phyloP scores from a whole-genome alignment of 371 early-diverging fungal species.

The Mortierella sp. region DNA sequence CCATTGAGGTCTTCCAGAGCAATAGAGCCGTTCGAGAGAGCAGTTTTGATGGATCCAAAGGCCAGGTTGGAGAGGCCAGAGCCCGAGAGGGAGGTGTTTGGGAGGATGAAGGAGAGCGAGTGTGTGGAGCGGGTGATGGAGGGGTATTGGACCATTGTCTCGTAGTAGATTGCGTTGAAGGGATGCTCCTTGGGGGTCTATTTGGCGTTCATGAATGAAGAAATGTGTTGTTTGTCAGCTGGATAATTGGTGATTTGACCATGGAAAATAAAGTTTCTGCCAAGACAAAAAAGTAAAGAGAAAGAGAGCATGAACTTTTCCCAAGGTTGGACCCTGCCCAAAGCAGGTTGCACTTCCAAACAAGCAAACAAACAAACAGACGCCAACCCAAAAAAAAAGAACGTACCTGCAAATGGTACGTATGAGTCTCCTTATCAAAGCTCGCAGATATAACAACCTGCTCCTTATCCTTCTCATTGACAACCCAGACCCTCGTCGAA shows the following conservation, averaged over 20 bases:
- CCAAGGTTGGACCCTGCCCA: too few species aligned
- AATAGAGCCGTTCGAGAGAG: slow-evolving; percentile 34
- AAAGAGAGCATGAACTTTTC: too few species aligned
- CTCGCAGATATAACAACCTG: slow-evolving; percentile 24
- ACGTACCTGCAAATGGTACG: slow-evolving; percentile 35
- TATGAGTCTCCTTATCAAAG: slow-evolving; percentile 23
- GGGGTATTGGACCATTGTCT: slow-evolving; percentile 41
- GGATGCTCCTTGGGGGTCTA: slow-evolving; percentile 15
- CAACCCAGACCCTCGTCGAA: slow-evolving; percentile 49
- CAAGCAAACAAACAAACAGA: not conserved
- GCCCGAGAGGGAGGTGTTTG: slow-evolving; percentile 29
- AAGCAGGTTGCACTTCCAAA: not conserved
- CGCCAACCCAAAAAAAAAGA: not conserved
- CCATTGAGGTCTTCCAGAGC: slow-evolving; percentile 9
- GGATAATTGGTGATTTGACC: not conserved
- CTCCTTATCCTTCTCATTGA: slow-evolving; percentile 20
- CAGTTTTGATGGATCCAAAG: slow-evolving; percentile 26
- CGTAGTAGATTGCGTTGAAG: slow-evolving; percentile 34
- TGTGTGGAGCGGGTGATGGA: not conserved
- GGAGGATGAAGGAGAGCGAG: slow-evolving; percentile 20
- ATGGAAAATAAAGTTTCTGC: not conserved
- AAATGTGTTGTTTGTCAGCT: too few species aligned
- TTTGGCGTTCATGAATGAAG: not conserved
- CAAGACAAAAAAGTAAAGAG: not conserved
- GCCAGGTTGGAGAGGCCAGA: slow-evolving; percentile 13